phyloP scores from a whole-genome alignment of 805 yeast species.

The Yamadazyma tumulicola region DNA sequence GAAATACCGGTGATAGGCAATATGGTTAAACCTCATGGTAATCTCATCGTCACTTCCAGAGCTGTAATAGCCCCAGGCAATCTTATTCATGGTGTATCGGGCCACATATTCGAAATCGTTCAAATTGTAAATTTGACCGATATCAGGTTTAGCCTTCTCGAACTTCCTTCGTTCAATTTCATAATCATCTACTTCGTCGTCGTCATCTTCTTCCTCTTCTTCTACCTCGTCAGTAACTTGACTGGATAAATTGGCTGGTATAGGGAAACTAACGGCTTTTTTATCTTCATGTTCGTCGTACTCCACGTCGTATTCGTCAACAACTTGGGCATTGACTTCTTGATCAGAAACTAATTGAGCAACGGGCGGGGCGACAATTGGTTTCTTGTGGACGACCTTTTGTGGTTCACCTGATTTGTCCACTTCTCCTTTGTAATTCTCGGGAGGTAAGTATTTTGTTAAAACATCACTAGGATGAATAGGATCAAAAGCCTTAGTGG shows the following conservation, averaged over 20 bases:
- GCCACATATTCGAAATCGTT: conserved; percentile 90
- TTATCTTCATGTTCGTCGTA: conserved; percentile 40
- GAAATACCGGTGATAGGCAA: conserved; percentile 82
- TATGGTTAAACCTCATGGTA: conserved; percentile 84
- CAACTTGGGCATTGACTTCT: conserved; percentile 10
- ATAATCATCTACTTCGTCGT: conserved; percentile 25
- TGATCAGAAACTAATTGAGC: not conserved
- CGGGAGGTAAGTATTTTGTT: conserved; percentile 54
- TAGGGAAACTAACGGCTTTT: conserved; percentile 19
- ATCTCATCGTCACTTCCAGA: conserved; percentile 93
- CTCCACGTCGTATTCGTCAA: conserved; percentile 39
- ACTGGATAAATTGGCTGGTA: conserved; percentile 8
- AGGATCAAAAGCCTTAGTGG: conserved; percentile 81
- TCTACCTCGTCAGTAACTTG: conserved; percentile 15
- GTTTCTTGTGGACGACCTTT: not conserved
- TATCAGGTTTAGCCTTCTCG: conserved; percentile 55
- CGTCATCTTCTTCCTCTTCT: conserved; percentile 40
- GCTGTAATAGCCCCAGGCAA: conserved; percentile 91
- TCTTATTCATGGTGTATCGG: conserved; percentile 64
- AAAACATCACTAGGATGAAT: conserved; percentile 89
- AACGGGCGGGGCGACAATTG: not conserved
- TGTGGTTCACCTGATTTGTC: conserved; percentile 11
- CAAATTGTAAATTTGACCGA: conserved; percentile 67
- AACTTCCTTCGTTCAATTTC: conserved; percentile 23
- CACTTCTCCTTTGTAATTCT: conserved; percentile 36